A percentile compares a stretch with the other conserved stretches of the same genome.
Conservation (phyloP, 1,284 basidiomycete species). For the Porphyrellus sp. region DNA sequence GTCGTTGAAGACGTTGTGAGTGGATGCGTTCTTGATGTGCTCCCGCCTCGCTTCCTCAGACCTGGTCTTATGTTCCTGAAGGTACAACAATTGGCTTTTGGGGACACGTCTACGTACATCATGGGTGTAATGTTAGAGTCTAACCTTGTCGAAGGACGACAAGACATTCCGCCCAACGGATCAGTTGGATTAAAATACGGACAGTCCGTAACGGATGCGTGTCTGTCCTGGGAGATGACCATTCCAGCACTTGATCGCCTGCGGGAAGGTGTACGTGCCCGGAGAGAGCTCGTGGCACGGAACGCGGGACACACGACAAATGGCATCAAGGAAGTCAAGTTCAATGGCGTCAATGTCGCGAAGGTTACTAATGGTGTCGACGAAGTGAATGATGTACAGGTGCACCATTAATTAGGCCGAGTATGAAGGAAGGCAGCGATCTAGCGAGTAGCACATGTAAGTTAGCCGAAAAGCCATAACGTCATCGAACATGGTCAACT, state of each 20-base stretch:
- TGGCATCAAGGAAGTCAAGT: slow-evolving; percentile 12
- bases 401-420: neutral
- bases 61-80: slow-evolving; percentile 29
- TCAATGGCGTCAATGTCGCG: slow-evolving; percentile 10
- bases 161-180: slow-evolving; percentile 80
- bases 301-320: slow-evolving; percentile 20
- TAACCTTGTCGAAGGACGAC: slow-evolving; percentile 87
- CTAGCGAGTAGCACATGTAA: too few relatives aligned
- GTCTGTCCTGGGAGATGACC: slow-evolving; percentile 88
- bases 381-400: slow-evolving; percentile 6
- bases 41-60: neutral
- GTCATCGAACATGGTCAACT: too few relatives aligned
- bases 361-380: slow-evolving; percentile 7
- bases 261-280: slow-evolving; percentile 74
- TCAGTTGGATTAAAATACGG: slow-evolving; percentile 82
- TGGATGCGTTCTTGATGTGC: slow-evolving; percentile 14
- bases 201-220: slow-evolving; percentile 87
- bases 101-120: slow-evolving; percentile 72
- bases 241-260: slow-evolving; percentile 77
- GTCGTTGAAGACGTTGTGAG: slow-evolving; percentile 83
- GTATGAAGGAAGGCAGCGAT: too few relatives aligned
- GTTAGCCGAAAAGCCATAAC: too few relatives aligned
- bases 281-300: slow-evolving; percentile 52
- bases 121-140: slow-evolving; percentile 99
- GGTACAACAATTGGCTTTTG: slow-evolving; percentile 69